Conservation (phyloP, 2,329 filamentous ascomycete species). For the Cytospora leucostoma region DNA sequence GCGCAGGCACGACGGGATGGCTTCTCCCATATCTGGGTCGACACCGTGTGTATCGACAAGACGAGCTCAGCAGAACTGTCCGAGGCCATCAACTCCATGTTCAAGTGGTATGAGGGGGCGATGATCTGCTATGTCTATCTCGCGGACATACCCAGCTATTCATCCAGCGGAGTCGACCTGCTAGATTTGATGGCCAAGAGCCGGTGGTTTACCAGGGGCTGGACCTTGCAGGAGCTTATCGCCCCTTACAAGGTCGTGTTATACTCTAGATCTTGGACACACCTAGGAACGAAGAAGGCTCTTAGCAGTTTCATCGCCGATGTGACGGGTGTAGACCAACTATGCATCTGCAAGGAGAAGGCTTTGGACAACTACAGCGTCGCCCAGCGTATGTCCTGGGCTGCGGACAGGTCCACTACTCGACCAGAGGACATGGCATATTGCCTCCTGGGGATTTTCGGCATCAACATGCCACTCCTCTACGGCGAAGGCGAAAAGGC, state of each 20-base stretch:
- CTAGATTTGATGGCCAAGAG: conserved; percentile 10
- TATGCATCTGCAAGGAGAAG: conserved; percentile 12
- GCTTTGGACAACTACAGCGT: conserved; percentile 21
- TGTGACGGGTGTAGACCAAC: conserved; percentile 6
- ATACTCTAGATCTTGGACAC: conserved; percentile 25
- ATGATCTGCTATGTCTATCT: conserved; percentile 40
- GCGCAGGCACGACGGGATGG: conserved; percentile 33
- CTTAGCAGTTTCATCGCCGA: conserved; percentile 5
- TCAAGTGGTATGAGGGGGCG: conserved; percentile 35
- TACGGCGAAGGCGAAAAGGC: conserved; percentile 36
- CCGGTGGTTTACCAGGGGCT: conserved; percentile 20
- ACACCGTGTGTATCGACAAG: conserved; percentile 43
- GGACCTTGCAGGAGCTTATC: conserved; percentile 27
- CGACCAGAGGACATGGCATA: conserved; percentile 34
- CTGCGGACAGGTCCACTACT: conserved; percentile 29
- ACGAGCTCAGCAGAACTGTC: conserved; percentile 38
- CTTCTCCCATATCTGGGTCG: conserved; percentile 39
- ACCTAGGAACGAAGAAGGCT: conserved; percentile 13
- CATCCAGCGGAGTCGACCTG: neutral
- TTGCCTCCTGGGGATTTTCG: conserved; percentile 34
- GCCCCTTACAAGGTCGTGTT: conserved; percentile 27
- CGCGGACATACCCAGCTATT: conserved; percentile 32
- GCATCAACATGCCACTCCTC: conserved; percentile 34
- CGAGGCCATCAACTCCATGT: conserved; percentile 43
- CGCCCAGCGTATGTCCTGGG: conserved; percentile 35